These are phyloP conservation scores for Calonectria pteridis DNA, from an alignment of 2,329 filamentous ascomycete genomes.

Conservation along the genomic window DNA sequence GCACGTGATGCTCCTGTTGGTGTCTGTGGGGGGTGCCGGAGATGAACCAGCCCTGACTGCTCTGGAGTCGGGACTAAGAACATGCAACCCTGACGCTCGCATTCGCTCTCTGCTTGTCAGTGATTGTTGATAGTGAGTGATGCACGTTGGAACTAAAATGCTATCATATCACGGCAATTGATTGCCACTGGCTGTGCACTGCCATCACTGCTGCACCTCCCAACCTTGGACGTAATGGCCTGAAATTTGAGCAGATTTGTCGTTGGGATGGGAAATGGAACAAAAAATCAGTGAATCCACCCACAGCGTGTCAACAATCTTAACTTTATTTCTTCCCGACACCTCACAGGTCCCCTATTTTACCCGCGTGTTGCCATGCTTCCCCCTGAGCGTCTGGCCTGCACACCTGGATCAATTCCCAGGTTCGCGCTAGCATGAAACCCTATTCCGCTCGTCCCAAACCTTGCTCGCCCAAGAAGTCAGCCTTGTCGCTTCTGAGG, in stretches of 20 bases:
- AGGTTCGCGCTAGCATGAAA: neutral
- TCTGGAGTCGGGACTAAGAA: no score
- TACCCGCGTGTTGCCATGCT: neutral
- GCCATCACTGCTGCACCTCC: neutral
- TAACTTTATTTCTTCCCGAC: neutral
- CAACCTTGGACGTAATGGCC: neutral
- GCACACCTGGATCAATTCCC: neutral
- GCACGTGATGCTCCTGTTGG: neutral
- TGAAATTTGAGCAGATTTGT: neutral
- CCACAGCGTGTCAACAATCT: neutral
- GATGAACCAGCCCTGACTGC: neutral
- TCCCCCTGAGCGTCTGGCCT: neutral
- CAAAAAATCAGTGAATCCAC: neutral
- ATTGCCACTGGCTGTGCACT: neutral
- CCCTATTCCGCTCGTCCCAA: neutral
- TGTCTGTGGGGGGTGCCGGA: neutral
- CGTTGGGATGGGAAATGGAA: neutral
- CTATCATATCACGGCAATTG: neutral
- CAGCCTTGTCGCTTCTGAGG: neutral
- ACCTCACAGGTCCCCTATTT: neutral
- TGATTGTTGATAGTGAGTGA: no score
- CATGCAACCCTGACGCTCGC: neutral
- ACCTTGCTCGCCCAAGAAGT: neutral
- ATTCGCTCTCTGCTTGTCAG: neutral
- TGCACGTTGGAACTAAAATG: neutral